Evolutionary conservation across 306 rosid genomes (phyloP).

Genomic region (Vachellia pachyceras): DNA sequence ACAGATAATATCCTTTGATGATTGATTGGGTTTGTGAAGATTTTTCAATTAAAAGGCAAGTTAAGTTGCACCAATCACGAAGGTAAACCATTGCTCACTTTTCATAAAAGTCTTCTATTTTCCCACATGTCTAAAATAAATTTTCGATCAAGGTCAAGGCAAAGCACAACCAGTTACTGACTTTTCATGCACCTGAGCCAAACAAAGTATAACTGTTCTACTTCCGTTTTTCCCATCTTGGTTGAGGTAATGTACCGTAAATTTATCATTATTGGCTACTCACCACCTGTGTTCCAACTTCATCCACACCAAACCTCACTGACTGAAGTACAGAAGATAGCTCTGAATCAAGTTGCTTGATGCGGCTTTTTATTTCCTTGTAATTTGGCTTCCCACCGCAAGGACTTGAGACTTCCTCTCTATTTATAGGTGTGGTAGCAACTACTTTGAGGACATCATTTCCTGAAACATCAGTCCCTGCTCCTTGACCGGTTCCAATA

Average conservation of each 20-base stretch:
- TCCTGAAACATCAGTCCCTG: slow-evolving; percentile 41
- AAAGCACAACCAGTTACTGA: background rate
- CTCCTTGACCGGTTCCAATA: slow-evolving; percentile 39
- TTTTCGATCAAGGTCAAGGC: background rate
- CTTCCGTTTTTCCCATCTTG: background rate
- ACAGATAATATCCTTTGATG: slow-evolving; percentile 4
- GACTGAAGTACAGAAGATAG: slow-evolving; percentile 59
- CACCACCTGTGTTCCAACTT: slow-evolving; percentile 22
- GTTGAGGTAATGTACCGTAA: background rate
- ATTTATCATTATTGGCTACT: background rate
- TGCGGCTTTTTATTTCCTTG: slow-evolving; percentile 54
- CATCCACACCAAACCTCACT: slow-evolving; percentile 55
- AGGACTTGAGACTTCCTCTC: slow-evolving; percentile 44
- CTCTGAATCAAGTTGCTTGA: slow-evolving; percentile 69
- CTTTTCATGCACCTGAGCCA: background rate
- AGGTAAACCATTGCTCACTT: background rate
- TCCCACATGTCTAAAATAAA: background rate
- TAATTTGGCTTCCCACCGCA: slow-evolving; percentile 33
- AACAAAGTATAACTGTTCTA: background rate
- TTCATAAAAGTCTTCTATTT: background rate
- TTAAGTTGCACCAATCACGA: background rate
- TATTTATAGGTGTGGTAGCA: slow-evolving; percentile 26
- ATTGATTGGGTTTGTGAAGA: background rate
- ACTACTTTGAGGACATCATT: slow-evolving; percentile 39
- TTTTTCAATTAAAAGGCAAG: background rate